Evolutionary conservation across 1,284 basidiomycete species (phyloP).

Genomic region (Ceratobasidium sp.): DNA sequence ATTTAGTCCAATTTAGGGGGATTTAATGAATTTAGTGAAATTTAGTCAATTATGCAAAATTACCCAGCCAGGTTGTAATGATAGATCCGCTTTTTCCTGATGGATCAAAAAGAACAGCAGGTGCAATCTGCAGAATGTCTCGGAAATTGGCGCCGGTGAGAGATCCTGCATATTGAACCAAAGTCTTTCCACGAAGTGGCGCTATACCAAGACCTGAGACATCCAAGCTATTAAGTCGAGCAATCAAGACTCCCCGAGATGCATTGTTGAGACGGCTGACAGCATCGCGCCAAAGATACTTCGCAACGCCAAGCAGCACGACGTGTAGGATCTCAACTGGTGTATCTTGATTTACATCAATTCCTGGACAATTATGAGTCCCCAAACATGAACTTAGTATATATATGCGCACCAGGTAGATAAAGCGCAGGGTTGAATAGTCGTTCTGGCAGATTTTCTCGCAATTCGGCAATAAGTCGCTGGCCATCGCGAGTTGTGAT

Average conservation of each 20-base stretch:
- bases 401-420: conserved; percentile 47
- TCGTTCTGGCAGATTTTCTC: no score
- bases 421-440: conserved; percentile 51
- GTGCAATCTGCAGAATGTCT: conserved; percentile 58
- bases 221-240: conserved; percentile 53
- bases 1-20: no score
- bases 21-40: no score
- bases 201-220: conserved; percentile 54
- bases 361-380: conserved; percentile 45
- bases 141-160: conserved; percentile 59
- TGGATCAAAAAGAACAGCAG: conserved; percentile 60
- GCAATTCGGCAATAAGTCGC: no score
- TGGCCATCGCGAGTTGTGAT: background rate
- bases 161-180: conserved; percentile 57
- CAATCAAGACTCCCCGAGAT: conserved; percentile 50
- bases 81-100: no score
- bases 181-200: conserved; percentile 52
- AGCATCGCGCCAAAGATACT: conserved; percentile 61
- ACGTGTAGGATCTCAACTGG: conserved; percentile 61
- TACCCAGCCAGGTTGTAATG: no score
- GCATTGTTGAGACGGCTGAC: conserved; percentile 50
- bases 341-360: conserved; percentile 58
- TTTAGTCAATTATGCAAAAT: no score
- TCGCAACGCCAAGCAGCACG: conserved; percentile 58
- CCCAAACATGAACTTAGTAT: background rate